phyloP scores from a whole-genome alignment of 2,329 filamentous ascomycete species.

The Xylaria multiplex region DNA sequence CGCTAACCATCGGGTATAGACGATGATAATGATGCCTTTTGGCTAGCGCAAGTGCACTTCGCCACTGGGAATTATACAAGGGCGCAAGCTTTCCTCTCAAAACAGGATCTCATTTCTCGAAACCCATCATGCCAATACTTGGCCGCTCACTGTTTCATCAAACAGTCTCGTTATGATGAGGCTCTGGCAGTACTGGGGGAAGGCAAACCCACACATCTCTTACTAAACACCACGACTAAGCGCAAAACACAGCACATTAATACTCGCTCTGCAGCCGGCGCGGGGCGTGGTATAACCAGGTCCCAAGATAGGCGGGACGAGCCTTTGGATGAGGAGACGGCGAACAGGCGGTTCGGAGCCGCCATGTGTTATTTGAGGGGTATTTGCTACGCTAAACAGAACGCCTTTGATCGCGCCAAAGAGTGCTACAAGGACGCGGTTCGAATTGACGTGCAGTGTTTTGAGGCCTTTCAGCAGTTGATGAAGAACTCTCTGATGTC shows the following conservation, averaged over 20 bases:
- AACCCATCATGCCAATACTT: conserved; percentile 92
- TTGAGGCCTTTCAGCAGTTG: conserved; percentile 96
- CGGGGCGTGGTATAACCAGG: conserved; percentile 40
- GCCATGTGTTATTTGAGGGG: conserved; percentile 97
- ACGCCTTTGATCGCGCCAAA: conserved; percentile 95
- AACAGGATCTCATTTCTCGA: conserved; percentile 81
- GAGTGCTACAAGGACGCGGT: conserved; percentile 99
- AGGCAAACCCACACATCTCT: conserved; percentile 90
- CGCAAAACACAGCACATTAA: conserved; percentile 76
- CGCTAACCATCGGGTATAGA: conserved; percentile 62
- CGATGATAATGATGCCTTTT: conserved; percentile 93
- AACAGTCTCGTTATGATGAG: conserved; percentile 89
- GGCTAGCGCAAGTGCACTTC: conserved; percentile 98
- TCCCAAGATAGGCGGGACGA: conserved; percentile 46
- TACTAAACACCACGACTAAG: conserved; percentile 70
- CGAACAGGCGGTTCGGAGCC: conserved; percentile 87
- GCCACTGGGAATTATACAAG: conserved; percentile 93
- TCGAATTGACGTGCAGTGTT: conserved; percentile 96
- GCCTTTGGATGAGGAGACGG: conserved; percentile 70
- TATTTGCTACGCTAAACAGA: conserved; percentile 95
- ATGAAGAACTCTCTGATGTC: conserved; percentile 96
- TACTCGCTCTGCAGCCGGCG: conserved; percentile 39
- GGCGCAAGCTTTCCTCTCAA: conserved; percentile 84
- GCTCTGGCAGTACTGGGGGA: conserved; percentile 88
- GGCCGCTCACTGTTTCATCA: conserved; percentile 92